Evolutionary conservation across 192 early-diverging fungal genomes (phyloP), one percentile per base, ranked within the genome.

Genomic region (Phlyctochytrium arcticum): DNA sequence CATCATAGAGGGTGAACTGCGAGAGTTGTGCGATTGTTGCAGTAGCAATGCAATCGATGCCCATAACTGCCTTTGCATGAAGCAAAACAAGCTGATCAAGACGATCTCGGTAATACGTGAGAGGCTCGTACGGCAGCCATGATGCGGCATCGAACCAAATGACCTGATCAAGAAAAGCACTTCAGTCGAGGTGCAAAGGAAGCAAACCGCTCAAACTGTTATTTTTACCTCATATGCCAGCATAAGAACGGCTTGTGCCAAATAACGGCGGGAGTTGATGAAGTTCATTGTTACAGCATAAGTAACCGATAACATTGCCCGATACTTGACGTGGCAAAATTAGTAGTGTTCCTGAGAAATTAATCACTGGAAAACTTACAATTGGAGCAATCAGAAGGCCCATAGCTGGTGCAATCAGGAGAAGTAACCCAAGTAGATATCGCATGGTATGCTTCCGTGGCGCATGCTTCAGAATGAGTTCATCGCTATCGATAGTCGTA

Each of bases 241-340:
- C n/a, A 54, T 50, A 7, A 53, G 21, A 6, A 42, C 37, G 1
- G 33, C 51, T 54, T 69, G 59, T 6, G 51, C 47, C 10, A 44
- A 35, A n/a, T 36, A 62, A n/a, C 67, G 48, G 17, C 67, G 31
- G 21, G n/a, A 6, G 17, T 54, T 54, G 9, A 49, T 61, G 26
- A 53, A 69, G 21, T 50, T 62, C 67, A 69, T 69, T 6, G 59
- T 68, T 17, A 9, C 1, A 6, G 66, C 66, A 33, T 60, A 68
- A 5, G 37, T 30, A 15, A 68, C 37, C 6, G 57, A 60, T 6
- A 51, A 12, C 19, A 49, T 8, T 2, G 66, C 57, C 21, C 57
- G 56, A 26, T 54, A 30, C 64, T 65, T 17, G 9, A n/a, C n/a
- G 9, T 30, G 5, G 30, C 1, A 64, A 54, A 12, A 31, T 62